These are phyloP conservation scores for Scolecobasidium constrictum DNA, from an alignment of 2,329 filamentous ascomycete species.

Conservation along the genomic window DNA sequence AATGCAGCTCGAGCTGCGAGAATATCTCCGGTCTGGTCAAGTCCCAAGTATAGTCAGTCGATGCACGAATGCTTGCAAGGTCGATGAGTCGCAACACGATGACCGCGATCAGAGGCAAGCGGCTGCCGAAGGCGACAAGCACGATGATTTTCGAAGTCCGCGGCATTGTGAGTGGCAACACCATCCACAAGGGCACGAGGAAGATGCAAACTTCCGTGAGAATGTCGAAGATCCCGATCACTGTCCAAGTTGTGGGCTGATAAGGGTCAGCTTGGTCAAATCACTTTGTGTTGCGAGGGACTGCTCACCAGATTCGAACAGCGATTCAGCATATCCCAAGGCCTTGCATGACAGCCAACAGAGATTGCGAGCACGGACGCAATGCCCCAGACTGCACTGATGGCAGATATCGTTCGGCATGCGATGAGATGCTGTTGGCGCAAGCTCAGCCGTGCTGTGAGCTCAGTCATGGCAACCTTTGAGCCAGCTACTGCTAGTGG, in stretches of 20 bases:
- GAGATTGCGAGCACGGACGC: constrained; percentile 12
- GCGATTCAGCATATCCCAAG: constrained; percentile 7
- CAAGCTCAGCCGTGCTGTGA: constrained; percentile 13
- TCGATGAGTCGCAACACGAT: neutral
- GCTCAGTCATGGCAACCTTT: constrained; percentile 12
- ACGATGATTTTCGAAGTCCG: constrained; percentile 18
- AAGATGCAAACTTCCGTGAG: constrained; percentile 17
- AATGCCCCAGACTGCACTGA: constrained; percentile 12
- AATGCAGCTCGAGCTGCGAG: constrained; percentile 9
- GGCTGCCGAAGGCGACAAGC: constrained; percentile 17
- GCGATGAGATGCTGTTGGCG: constrained; percentile 11
- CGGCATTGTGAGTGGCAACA: constrained; percentile 19
- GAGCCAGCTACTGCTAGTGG: constrained; percentile 13
- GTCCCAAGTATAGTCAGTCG: constrained; percentile 6
- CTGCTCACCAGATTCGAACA: constrained; percentile 6
- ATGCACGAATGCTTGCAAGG: neutral
- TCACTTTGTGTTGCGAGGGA: neutral
- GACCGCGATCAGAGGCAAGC: constrained; percentile 11
- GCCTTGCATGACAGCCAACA: constrained; percentile 10
- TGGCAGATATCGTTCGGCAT: constrained; percentile 9
- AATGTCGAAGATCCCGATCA: constrained; percentile 14
- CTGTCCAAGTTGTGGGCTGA: constrained; percentile 12
- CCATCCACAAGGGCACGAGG: constrained; percentile 16
- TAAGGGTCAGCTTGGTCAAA: too few relatives aligned
- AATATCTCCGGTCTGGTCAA: neutral